A percentile compares a stretch with the other conserved stretches of the same genome.
These are phyloP conservation scores for Filobasidium wieringae DNA, from an alignment of 768 basidiomycete genomes.

Conservation along the genomic window DNA sequence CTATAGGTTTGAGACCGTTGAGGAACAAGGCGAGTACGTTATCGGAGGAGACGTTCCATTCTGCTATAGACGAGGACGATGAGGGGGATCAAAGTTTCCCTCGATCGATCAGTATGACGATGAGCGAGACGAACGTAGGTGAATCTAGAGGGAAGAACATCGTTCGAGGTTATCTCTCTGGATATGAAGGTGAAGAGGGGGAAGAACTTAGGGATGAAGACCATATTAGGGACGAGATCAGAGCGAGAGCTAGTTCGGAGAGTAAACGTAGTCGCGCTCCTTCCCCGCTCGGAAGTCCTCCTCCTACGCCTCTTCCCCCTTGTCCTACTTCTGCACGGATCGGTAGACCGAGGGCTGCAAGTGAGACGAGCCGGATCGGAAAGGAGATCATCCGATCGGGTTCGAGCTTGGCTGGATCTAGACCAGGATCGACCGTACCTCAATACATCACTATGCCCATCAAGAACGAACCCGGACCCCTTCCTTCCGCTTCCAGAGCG, in stretches of 20 bases:
- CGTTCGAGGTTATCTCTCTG: not conserved
- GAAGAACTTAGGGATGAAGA: constrained; percentile 7
- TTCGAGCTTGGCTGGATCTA: not conserved
- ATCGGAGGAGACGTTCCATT: constrained; percentile 10
- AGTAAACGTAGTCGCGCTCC: not conserved
- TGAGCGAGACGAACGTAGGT: constrained; percentile 1
- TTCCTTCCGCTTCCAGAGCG: not conserved
- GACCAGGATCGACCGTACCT: not conserved
- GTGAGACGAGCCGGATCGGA: not conserved
- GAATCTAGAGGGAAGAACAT: not conserved
- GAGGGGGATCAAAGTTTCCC: constrained; percentile 12
- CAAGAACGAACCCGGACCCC: not conserved
- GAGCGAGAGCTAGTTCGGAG: not conserved
- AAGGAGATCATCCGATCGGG: not conserved
- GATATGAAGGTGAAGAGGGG: not conserved
- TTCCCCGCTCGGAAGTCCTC: not conserved
- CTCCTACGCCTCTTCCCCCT: not conserved
- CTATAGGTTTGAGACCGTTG: not conserved
- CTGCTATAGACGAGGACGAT: constrained; percentile 1
- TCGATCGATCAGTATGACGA: constrained; percentile 6
- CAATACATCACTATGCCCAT: not conserved
- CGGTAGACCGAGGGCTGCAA: not conserved
- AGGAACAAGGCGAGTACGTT: not conserved
- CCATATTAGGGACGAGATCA: not conserved
- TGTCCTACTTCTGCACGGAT: not conserved